Conservation (phyloP, 1,139 yeast species). For the Scheffersomyces titani region DNA sequence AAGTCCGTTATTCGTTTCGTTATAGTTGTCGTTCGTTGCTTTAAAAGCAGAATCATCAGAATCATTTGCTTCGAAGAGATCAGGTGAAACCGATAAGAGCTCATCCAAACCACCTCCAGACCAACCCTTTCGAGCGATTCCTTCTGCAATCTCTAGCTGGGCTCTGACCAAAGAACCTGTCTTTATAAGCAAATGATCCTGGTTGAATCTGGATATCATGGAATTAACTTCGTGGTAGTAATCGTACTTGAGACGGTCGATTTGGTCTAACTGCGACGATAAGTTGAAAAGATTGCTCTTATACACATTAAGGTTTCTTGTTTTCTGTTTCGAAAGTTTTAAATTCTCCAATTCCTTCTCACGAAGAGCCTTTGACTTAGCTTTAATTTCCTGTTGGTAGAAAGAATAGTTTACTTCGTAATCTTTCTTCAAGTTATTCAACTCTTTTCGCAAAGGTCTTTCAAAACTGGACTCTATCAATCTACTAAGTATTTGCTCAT, state of each 20-base stretch:
- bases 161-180: constrained; percentile 73
- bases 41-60: constrained; percentile 3
- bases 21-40: not conserved
- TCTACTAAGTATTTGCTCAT: constrained; percentile 68
- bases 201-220: constrained; percentile 42
- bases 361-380: constrained; percentile 51
- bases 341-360: constrained; percentile 58
- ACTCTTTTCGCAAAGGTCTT: constrained; percentile 50
- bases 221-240: constrained; percentile 68
- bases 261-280: constrained; percentile 75
- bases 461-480: constrained; percentile 55
- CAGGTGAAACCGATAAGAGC: constrained; percentile 55
- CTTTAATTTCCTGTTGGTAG: constrained; percentile 56
- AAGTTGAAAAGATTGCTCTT: constrained; percentile 64
- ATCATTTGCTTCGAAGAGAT: constrained; percentile 39
- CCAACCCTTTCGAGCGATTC: constrained; percentile 84
- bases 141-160: constrained; percentile 78
- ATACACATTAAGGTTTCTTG: constrained; percentile 63
- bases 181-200: constrained; percentile 50
- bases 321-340: constrained; percentile 54
- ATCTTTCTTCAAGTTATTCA: constrained; percentile 40
- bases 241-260: constrained; percentile 73
- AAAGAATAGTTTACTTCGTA: constrained; percentile 46
- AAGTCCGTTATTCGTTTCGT: not conserved
- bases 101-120: constrained; percentile 83